Evolutionary conservation across 495 filamentous ascomycete species (phyloP).

Genomic region (Talaromyces nanjingensis): DNA sequence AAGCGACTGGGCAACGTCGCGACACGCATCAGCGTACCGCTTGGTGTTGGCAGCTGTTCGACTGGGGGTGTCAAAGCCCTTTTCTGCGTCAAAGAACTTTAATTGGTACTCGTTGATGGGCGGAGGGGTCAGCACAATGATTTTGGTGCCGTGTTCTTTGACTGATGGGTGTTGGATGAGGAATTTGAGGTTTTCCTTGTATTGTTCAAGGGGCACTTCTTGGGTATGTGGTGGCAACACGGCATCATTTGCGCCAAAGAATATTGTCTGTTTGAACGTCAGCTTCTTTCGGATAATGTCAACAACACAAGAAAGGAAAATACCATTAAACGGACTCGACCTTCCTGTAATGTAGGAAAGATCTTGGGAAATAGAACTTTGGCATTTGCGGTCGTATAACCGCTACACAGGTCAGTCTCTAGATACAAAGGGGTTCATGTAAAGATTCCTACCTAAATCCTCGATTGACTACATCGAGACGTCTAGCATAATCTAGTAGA

Average conservation of each 20-base stretch:
- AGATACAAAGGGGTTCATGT: not conserved
- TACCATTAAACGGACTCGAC: slow-evolving; percentile 62
- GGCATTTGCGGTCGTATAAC: slow-evolving; percentile 63
- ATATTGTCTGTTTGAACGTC: slow-evolving; percentile 51
- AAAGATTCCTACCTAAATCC: slow-evolving; percentile 47
- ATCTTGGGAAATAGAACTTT: slow-evolving; percentile 50
- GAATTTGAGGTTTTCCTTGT: slow-evolving; percentile 59
- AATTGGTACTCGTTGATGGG: slow-evolving; percentile 72
- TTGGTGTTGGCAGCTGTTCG: slow-evolving; percentile 59
- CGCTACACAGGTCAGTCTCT: slow-evolving; percentile 30
- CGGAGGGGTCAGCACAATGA: slow-evolving; percentile 72
- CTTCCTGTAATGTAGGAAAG: slow-evolving; percentile 48
- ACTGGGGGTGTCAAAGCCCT: slow-evolving; percentile 40
- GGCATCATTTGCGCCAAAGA: slow-evolving; percentile 86
- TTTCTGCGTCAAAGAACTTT: slow-evolving; percentile 43
- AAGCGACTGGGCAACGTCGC: slow-evolving; percentile 56
- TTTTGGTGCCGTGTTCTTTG: slow-evolving; percentile 59
- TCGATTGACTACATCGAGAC: slow-evolving; percentile 61
- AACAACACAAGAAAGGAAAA: slow-evolving; percentile 9
- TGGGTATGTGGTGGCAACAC: slow-evolving; percentile 55
- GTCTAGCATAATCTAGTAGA: slow-evolving; percentile 49
- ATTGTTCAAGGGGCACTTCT: slow-evolving; percentile 66
- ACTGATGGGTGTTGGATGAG: slow-evolving; percentile 65
- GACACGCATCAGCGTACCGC: slow-evolving; percentile 61
- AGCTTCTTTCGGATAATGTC: not conserved